These are phyloP conservation scores for Paraurostyla sp. DNA, from an alignment of 73 alveolate species.

Conservation along the genomic window DNA sequence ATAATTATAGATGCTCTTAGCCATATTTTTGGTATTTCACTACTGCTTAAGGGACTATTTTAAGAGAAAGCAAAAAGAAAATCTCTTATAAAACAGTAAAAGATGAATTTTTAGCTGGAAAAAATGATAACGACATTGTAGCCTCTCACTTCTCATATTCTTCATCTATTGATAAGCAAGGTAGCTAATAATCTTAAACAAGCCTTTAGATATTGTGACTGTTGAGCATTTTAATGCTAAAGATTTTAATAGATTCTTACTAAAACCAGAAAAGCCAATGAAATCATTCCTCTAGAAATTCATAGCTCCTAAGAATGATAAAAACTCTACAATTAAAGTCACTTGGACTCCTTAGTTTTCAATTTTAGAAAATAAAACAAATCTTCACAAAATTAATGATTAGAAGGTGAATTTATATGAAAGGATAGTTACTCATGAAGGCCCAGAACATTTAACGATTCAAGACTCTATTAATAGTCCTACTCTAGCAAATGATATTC, in stretches of 20 bases:
- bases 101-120: constrained; percentile 79
- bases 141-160: constrained; percentile 74
- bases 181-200: not conserved
- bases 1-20: constrained; percentile 74
- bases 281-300: constrained; percentile 85
- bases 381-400: constrained; percentile 74
- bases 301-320: constrained; percentile 82
- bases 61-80: constrained; percentile 86
- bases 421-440: constrained; percentile 87
- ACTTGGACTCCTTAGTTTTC: constrained; percentile 90
- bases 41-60: constrained; percentile 81
- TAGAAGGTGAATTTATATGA: constrained; percentile 81
- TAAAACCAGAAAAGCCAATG: constrained; percentile 82
- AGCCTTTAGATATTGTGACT: constrained; percentile 70
- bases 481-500: constrained; percentile 83
- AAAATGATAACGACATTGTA: constrained; percentile 76
- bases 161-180: constrained; percentile 41
- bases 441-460: constrained; percentile 84
- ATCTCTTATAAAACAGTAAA: constrained; percentile 79
- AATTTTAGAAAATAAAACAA: constrained; percentile 84
- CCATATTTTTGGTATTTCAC: constrained; percentile 94
- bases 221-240: constrained; percentile 85
- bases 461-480: constrained; percentile 90
- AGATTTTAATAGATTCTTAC: constrained; percentile 77
- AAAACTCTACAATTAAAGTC: constrained; percentile 85